These are phyloP conservation scores for Pelagophyceae sp. DNA, from an alignment of 352 stramenopile species.

Conservation along the genomic window DNA sequence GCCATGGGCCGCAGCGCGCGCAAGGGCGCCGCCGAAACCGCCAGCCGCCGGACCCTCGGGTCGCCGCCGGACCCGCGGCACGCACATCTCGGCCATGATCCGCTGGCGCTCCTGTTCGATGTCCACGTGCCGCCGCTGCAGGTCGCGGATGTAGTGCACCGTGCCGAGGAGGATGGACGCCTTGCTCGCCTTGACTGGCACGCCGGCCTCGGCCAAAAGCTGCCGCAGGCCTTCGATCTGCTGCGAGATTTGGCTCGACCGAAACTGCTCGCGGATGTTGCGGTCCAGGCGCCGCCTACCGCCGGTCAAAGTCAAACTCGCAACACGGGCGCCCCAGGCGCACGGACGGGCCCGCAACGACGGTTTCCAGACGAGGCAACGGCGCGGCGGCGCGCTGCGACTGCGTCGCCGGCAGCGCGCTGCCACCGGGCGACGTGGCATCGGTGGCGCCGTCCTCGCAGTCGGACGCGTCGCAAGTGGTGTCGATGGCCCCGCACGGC, in stretches of 20 bases:
- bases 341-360: too few species aligned
- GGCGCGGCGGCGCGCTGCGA: too few species aligned
- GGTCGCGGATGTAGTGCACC: neutral
- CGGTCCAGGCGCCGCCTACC: neutral
- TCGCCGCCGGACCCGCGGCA: neutral
- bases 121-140: neutral
- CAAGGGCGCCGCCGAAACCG: too few species aligned
- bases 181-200: neutral
- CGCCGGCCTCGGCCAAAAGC: neutral
- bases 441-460: too few species aligned
- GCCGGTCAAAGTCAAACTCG: neutral
- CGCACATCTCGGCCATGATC: neutral
- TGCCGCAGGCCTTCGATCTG: neutral
- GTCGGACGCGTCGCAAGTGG: too few species aligned
- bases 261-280: neutral
- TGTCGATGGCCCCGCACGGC: too few species aligned
- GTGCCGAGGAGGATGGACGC: neutral
- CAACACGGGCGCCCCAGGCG: too few species aligned
- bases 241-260: conserved; percentile 8
- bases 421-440: too few species aligned
- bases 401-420: too few species aligned
- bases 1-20: too few species aligned
- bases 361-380: too few species aligned
- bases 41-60: too few species aligned
- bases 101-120: neutral